Base-by-base conservation (phyloP, 129 eudicot genomes). In the Tagetes patula region DNA sequence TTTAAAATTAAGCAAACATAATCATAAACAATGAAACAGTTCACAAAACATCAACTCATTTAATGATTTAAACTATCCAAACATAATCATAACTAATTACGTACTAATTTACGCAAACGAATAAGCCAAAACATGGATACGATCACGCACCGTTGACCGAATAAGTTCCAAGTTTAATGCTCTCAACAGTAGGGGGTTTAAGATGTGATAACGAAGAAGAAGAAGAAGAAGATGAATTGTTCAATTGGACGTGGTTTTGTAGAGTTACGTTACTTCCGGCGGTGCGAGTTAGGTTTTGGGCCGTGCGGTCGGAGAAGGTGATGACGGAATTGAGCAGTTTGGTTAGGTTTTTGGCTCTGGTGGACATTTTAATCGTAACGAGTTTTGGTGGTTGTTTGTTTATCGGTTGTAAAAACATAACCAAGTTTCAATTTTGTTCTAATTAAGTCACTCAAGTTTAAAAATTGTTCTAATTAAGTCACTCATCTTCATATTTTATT, bases 271-370 rank as follows among this genome's bases (percentile, higher is more conserved):
- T 41, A 82, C 50, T 40, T 77, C 78, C 54, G 83, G 76, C 34
- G 81, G 80, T 8, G 8, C 50, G 80, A 27, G 71, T 67, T 31
- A 79, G 74, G 75, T 69, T 82, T 71, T 81, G 72, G 73, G 85
- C 74, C 49, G 81, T 81, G 64, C 75, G 67, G 68, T 67, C 79
- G 65, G 83, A 71, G 77, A 67, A 77, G 62, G 80, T 74, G 70
- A 79, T 59, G 76, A 68, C 74, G 76, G 75, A 80, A 27, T 47
- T 68, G 5, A 74, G 40, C 27, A 80, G 80, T 60, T 68, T 80
- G 60, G 67, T 45, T 58, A 80, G 76, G 76, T 53, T 69, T 67
- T 46, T 74, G 43, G 67, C 39, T 55, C 75, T 74, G 76, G 52
- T 13, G 71, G 75, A 78, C 82, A 78, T 78, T 71, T 78, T 72